These are phyloP conservation scores for Ochetophila trinervis DNA, from an alignment of 306 rosid species.

Conservation along the genomic window DNA sequence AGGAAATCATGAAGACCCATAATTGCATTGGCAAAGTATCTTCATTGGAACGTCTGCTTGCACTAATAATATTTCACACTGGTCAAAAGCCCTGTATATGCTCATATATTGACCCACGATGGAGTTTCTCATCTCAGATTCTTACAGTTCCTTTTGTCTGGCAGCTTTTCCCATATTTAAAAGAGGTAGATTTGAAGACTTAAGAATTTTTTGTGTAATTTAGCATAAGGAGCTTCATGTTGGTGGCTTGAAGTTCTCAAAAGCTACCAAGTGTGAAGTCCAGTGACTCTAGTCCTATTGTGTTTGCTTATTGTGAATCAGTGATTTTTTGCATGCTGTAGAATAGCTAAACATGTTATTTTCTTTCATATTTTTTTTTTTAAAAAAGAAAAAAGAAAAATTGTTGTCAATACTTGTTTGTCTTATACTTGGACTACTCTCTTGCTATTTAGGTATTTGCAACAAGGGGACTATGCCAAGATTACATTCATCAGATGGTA, in stretches of 20 bases:
- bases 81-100: conserved; percentile 76
- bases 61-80: conserved; percentile 55
- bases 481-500: conserved; percentile 81
- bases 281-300: not conserved
- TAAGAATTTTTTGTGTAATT: not conserved
- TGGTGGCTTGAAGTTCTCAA: conserved; percentile 10
- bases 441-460: conserved; percentile 57
- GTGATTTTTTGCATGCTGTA: not conserved
- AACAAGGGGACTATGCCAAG: conserved; percentile 47
- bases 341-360: not conserved
- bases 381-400: no score
- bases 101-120: conserved; percentile 49
- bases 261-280: conserved; percentile 8
- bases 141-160: conserved; percentile 85
- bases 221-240: not conserved
- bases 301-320: not conserved
- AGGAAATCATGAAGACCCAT: conserved; percentile 45
- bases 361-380: conserved; percentile 6
- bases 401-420: not conserved
- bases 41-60: conserved; percentile 71
- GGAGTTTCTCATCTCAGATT: conserved; percentile 87
- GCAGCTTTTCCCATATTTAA: conserved; percentile 67
- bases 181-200: conserved; percentile 53
- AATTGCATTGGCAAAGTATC: conserved; percentile 40
- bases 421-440: conserved; percentile 15